These are phyloP conservation scores for Stachybotrys echinatus DNA, from an alignment of 2,329 filamentous ascomycete genomes.

Conservation along the genomic window DNA sequence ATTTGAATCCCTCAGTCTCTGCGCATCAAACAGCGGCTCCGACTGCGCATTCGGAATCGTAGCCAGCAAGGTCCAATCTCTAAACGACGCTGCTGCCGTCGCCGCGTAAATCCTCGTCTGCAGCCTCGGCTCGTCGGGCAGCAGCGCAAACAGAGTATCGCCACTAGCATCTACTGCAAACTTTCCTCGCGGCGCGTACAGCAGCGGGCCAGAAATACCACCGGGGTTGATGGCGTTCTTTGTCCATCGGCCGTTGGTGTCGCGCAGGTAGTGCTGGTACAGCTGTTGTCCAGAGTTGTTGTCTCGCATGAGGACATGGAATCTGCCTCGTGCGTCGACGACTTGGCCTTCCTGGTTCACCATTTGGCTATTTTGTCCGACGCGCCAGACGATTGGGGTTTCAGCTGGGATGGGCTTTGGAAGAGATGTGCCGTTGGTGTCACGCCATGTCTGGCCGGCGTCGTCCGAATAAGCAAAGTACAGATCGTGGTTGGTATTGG, in stretches of 20 bases:
- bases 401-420: slow-evolving; percentile 3
- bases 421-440: slow-evolving; percentile 6
- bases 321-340: slow-evolving; percentile 7
- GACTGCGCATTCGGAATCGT: slow-evolving; percentile 4
- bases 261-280: slow-evolving; percentile 10
- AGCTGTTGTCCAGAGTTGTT: slow-evolving; percentile 6
- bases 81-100: slow-evolving; percentile 1
- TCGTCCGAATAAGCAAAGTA: slow-evolving; percentile 10
- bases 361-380: slow-evolving; percentile 11
- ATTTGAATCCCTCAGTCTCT: neutral
- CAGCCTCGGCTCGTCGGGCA: slow-evolving; percentile 7
- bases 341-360: slow-evolving; percentile 15
- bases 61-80: slow-evolving; percentile 6
- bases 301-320: slow-evolving; percentile 11
- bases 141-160: slow-evolving; percentile 9
- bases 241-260: slow-evolving; percentile 8
- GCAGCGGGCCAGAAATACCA: slow-evolving; percentile 5
- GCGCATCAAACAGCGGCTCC: slow-evolving; percentile 11
- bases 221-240: slow-evolving; percentile 7
- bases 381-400: slow-evolving; percentile 5
- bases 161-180: slow-evolving; percentile 8
- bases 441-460: slow-evolving; percentile 9
- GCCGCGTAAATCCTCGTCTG: slow-evolving; percentile 9
- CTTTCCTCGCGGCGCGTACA: slow-evolving; percentile 11
- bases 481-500: slow-evolving; percentile 13